Base-by-base conservation (phyloP, 2,329 filamentous ascomycete species). In the Rhinocladiella mackenziei region DNA sequence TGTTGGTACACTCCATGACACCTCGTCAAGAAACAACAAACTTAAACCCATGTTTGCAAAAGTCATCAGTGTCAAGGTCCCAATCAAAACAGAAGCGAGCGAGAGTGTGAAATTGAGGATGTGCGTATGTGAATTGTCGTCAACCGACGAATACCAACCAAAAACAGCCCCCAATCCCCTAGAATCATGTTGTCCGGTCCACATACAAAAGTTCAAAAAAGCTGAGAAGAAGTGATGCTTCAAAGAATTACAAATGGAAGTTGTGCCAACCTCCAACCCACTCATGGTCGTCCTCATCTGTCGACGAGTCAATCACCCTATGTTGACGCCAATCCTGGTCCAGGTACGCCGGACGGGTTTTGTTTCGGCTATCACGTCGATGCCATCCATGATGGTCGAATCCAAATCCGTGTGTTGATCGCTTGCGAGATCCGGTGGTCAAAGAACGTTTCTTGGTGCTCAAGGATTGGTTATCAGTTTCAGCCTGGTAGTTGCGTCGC, bases 201-300 rank as follows among this genome's bases (percentile, higher is more conserved):
- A 51, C 40, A 44, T 46, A 47, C 25, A 26, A 40, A 50, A 44
- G 35, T 46, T 50, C 44, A 46, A 45, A 51, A 45, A 55, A 48
- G 47, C 46, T 44, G 41, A 40, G 43, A 45, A 44, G 23, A 45
- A 48, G 36, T 43, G 38, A 47, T 55, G 52, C 47, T 53, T 19
- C 46, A 49, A 51, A 54, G 50, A 48, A 70, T 73, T 77, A 80
- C 66, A 79, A 74, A 66, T 80, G 76, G 65, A 78, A 73, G 64
- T 81, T 81, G 66, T 86, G 81, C 81, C 86, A 94, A 71, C 86
- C 87, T 74, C 89, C 89, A 81, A 95, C 87, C 83, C 91, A 94
- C 80, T 94, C 89, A 73, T 89, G 71, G 62, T 91, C 85, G 62
- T 82, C 83, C 65, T 86, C 58, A 33, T 60, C 59, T 31, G 60